Evolutionary conservation across 2,329 filamentous ascomycete species (phyloP), one percentile per base, ranked within the genome.

Genomic region (Sporothrix mexicana): DNA sequence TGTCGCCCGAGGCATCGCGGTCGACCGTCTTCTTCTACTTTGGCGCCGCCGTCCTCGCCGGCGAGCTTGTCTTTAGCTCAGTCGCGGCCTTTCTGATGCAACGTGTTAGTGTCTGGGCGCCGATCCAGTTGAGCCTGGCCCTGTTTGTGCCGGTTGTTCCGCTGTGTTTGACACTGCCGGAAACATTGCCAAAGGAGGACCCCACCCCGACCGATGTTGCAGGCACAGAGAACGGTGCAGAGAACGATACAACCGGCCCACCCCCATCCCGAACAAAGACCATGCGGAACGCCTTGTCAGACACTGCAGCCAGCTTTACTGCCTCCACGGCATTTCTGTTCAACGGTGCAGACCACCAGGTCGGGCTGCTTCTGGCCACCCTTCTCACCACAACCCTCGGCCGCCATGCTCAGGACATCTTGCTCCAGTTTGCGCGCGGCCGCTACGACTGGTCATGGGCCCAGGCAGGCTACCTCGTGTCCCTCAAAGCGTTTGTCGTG

Each of bases 401-500:
- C 59, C 64, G 53, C 59, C 41, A 71, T 17, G 59, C 70, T 7
- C 70, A 71, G 36, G 47, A 71, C 17, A 25, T 71, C 49, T 30
- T 71, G 25, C 49, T 71, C 10, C 70, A 71, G 49, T 71, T 66
- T 57, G 47, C 59, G 12, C 70, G 70, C 30, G 47, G 57, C 15
- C 70, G 59, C 23, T 71, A 66, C 61, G 59, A 49, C 45, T 71
- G 70, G 70, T 53, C 70, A n/a, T 71, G 70, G 70, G 59, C 70
- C 59, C 59, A 55, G 45, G 70, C 70, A 3, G 70, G 70, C 70
- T 71, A 71, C 47, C 61, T 71, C 41, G 36, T 71, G 17, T 51
- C 70, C 9, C 43, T 71, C 45, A 71, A 71, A 49, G 45, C 70
- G 2, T 45, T 71, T 41, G 49, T 71, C 25, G 15, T 47, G 5